Evolutionary conservation across 495 filamentous ascomycete species (phyloP).

Genomic region (Hypoxylon rickii): DNA sequence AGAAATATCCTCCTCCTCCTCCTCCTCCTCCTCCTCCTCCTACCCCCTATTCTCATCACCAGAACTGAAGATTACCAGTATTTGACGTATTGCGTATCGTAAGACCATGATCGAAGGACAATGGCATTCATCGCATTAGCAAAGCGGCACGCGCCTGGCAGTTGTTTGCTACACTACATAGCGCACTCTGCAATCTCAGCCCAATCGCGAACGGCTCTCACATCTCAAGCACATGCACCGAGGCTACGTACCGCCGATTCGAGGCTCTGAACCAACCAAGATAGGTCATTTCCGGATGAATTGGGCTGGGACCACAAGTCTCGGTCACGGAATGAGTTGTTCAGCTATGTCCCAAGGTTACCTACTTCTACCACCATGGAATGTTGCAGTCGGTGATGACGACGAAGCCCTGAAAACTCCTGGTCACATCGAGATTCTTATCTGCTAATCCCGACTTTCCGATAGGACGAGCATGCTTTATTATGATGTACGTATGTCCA

Average conservation of each 20-base stretch:
- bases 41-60: no score
- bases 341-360: slow-evolving; percentile 29
- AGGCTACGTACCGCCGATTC: slow-evolving; percentile 33
- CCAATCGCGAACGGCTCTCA: slow-evolving; percentile 31
- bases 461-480: no score
- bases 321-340: slow-evolving; percentile 26
- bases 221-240: slow-evolving; percentile 31
- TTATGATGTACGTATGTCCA: no score
- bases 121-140: slow-evolving; percentile 14
- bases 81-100: not conserved
- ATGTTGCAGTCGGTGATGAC: slow-evolving; percentile 26
- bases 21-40: no score
- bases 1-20: no score
- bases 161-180: slow-evolving; percentile 38
- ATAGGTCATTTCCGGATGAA: not conserved
- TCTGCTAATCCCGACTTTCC: no score
- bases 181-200: slow-evolving; percentile 8
- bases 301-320: not conserved
- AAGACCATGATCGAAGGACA: not conserved
- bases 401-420: slow-evolving; percentile 8
- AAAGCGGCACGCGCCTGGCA: slow-evolving; percentile 16
- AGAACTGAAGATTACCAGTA: no score
- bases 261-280: slow-evolving; percentile 28
- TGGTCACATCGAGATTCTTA: not conserved
- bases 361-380: slow-evolving; percentile 29